These are phyloP conservation scores for Oryza meridionalis DNA, from an alignment of 176 grass and related monocot species.

Conservation along the genomic window DNA sequence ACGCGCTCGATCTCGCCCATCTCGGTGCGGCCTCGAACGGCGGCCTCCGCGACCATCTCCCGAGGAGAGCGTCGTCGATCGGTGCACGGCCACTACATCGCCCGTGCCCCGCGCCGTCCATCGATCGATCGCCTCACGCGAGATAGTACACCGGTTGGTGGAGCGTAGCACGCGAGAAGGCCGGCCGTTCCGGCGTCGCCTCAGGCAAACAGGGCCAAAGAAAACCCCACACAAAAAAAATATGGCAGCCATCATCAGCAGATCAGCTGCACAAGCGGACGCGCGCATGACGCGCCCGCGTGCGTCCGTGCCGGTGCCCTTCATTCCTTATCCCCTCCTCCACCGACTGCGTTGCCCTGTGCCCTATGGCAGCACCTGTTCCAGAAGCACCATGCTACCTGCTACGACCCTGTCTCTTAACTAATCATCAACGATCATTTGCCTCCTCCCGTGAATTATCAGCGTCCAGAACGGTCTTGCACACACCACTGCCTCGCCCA, in stretches of 20 bases:
- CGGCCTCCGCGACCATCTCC: background rate
- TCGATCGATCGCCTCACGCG: background rate
- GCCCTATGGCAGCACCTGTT: slow-evolving; percentile 18
- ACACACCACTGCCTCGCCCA: too few relatives aligned
- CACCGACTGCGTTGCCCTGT: slow-evolving; percentile 26
- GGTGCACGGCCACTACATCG: background rate
- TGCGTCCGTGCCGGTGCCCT: slow-evolving; percentile 2
- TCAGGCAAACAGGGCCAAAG: slow-evolving; percentile 12
- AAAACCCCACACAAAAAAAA: background rate
- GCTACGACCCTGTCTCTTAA: background rate
- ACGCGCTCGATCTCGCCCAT: background rate
- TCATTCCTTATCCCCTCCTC: slow-evolving; percentile 15
- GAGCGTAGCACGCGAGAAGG: too few relatives aligned
- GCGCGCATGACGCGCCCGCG: background rate
- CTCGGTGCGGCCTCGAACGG: background rate
- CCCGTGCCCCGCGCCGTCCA: background rate
- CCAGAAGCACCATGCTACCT: background rate
- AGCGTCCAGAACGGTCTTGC: background rate
- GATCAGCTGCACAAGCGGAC: background rate
- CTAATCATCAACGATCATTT: slow-evolving; percentile 5
- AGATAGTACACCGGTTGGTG: too few relatives aligned
- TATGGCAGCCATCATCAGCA: background rate
- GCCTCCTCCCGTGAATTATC: background rate
- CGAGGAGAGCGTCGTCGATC: background rate
- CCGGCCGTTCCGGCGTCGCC: slow-evolving; percentile 45